Conservation (phyloP, 2,329 filamentous ascomycete species). For the Dichotomopilus funicola region DNA sequence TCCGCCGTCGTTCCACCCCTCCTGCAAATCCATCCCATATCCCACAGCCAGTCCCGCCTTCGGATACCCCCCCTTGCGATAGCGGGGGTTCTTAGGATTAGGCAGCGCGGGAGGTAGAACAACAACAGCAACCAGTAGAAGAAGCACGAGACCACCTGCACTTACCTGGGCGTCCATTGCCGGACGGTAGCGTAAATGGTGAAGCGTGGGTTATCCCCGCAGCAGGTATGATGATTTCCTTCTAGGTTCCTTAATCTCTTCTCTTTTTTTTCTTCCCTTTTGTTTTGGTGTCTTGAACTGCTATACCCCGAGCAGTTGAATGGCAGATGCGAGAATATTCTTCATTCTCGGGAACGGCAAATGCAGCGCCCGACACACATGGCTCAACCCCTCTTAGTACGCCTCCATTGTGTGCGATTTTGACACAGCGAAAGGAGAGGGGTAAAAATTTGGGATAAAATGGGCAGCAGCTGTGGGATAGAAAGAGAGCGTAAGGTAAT, state of each 20-base stretch:
- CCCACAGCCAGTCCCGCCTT: too few species aligned
- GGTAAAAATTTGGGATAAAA: background rate
- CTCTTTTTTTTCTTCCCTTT: too few species aligned
- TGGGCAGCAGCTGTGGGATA: background rate
- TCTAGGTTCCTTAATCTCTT: too few species aligned
- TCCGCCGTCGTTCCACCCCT: too few species aligned
- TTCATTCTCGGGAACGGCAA: slow-evolving; percentile 24
- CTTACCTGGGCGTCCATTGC: slow-evolving; percentile 30
- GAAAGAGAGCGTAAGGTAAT: background rate
- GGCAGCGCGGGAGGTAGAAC: slow-evolving; percentile 9
- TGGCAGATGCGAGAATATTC: slow-evolving; percentile 15
- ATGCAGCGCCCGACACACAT: slow-evolving; percentile 23
- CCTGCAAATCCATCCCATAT: background rate
- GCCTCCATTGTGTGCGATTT: slow-evolving; percentile 16
- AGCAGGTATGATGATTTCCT: background rate
- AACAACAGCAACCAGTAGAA: too few species aligned
- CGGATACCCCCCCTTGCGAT: background rate
- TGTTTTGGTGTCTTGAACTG: slow-evolving; percentile 17
- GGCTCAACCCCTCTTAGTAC: slow-evolving; percentile 18
- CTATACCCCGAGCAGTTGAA: slow-evolving; percentile 27
- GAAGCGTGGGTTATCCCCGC: slow-evolving; percentile 3
- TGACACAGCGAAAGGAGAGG: background rate
- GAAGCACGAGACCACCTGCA: background rate
- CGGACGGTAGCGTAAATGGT: slow-evolving; percentile 9
- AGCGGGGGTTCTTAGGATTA: slow-evolving; percentile 16